Evolutionary conservation across 352 stramenopile genomes (phyloP).

Genomic region (Globisporangium recalcitrans): DNA sequence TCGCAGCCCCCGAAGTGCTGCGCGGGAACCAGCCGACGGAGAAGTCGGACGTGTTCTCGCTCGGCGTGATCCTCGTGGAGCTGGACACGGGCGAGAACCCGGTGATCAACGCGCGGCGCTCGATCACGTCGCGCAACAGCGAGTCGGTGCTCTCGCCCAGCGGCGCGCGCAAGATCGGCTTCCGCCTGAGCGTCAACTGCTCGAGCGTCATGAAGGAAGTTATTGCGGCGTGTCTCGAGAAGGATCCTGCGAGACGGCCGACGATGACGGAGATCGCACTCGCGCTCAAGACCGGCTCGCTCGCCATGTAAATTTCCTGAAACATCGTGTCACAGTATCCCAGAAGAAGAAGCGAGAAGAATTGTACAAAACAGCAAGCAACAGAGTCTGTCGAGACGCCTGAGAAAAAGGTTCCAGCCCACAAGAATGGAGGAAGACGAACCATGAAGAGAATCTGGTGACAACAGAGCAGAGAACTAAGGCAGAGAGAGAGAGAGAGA

Average conservation of each 20-base stretch:
- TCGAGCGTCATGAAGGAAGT: conserved; percentile 62
- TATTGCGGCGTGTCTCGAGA: conserved; percentile 56
- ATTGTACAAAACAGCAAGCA: not conserved
- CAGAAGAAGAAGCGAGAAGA: not conserved
- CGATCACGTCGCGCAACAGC: conserved; percentile 28
- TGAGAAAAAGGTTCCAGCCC: too few species aligned
- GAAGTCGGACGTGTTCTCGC: conserved; percentile 68
- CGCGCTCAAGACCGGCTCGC: conserved; percentile 54
- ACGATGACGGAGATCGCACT: conserved; percentile 58
- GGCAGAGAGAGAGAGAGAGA: too few species aligned
- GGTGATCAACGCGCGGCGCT: conserved; percentile 46
- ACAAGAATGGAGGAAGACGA: too few species aligned
- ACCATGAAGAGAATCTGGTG: too few species aligned
- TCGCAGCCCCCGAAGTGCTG: conserved; percentile 67
- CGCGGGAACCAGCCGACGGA: conserved; percentile 65
- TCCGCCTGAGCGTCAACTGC: conserved; percentile 47
- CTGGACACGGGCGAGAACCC: conserved; percentile 67
- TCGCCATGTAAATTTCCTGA: conserved; percentile 47
- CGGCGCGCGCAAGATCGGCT: conserved; percentile 39
- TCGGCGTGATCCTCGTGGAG: conserved; percentile 76
- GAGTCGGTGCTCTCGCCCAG: conserved; percentile 34
- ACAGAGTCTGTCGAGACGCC: not conserved
- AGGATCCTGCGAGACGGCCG: conserved; percentile 41
- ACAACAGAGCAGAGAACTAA: too few species aligned
- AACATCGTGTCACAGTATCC: not conserved